Percentiles rank a stretch among this genome's conserved stretches.
Conservation (phyloP, 148 eudicot species). For the Rhododendron molle region DNA sequence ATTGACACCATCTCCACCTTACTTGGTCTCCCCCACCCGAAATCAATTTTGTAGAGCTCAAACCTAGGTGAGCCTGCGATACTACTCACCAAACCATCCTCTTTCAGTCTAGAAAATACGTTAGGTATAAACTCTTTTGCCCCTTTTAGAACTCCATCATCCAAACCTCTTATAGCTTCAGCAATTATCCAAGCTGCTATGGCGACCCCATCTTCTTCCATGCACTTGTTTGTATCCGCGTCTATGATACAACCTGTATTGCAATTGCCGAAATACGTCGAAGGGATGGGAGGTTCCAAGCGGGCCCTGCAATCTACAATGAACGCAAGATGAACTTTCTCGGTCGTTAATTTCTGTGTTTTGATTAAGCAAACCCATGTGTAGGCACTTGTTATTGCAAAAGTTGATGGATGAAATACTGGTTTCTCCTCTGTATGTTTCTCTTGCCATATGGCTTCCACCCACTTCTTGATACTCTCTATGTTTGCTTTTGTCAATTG, state of each 20-base stretch:
- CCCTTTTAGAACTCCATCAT: not conserved
- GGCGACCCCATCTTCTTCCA: constrained; percentile 12
- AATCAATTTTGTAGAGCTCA: not conserved
- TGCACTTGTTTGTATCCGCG: not conserved
- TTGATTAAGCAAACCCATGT: constrained; percentile 14
- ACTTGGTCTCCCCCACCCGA: constrained; percentile 11
- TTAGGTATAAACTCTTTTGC: not conserved
- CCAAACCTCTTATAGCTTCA: not conserved
- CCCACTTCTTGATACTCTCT: constrained; percentile 3
- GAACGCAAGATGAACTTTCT: not conserved
- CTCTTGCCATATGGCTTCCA: not conserved
- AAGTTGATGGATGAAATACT: not conserved
- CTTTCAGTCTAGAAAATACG: too few relatives aligned
- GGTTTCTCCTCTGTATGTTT: not conserved
- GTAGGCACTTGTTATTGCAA: not conserved
- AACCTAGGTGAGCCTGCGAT: not conserved
- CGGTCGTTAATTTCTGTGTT: not conserved
- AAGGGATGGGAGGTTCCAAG: not conserved
- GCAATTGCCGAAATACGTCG: constrained; percentile 14
- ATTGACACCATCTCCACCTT: constrained; percentile 8
- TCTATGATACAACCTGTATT: not conserved
- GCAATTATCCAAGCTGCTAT: not conserved
- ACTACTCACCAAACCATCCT: too few relatives aligned
- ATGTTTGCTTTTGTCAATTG: constrained; percentile 1
- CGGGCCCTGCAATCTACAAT: constrained; percentile 12